A percentile compares a stretch with the other conserved stretches of the same genome.
These are phyloP conservation scores for Cladosporium sp. DNA, from an alignment of 2,329 filamentous ascomycete species.

Conservation along the genomic window DNA sequence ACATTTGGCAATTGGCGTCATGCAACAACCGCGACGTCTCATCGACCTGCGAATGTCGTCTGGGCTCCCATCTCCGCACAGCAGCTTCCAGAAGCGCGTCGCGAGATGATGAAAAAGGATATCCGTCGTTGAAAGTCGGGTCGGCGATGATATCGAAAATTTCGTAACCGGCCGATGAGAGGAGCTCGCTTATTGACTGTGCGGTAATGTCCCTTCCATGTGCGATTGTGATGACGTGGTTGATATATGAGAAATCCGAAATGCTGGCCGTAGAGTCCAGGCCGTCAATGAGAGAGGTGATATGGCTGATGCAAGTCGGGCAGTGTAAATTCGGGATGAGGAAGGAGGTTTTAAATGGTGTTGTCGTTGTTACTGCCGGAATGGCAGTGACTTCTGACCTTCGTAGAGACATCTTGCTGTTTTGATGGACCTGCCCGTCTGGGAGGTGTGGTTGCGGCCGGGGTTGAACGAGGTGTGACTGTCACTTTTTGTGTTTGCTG, in stretches of 20 bases:
- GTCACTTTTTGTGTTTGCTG: too few species aligned
- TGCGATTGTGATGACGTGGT: conserved; percentile 60
- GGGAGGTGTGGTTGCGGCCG: background rate
- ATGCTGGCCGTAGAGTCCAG: conserved; percentile 48
- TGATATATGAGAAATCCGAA: conserved; percentile 66
- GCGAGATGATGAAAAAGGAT: background rate
- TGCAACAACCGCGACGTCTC: conserved; percentile 6
- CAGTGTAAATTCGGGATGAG: conserved; percentile 73
- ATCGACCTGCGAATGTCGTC: conserved; percentile 6
- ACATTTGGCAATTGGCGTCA: conserved; percentile 69
- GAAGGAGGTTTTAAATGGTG: conserved; percentile 47
- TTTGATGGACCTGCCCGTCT: too few species aligned
- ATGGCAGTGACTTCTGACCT: background rate
- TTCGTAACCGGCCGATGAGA: conserved; percentile 39
- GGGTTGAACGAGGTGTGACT: too few species aligned
- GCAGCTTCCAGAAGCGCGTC: conserved; percentile 15
- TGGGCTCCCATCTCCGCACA: conserved; percentile 18
- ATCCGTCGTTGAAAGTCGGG: conserved; percentile 1
- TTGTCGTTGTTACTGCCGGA: too few species aligned
- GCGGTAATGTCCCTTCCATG: conserved; percentile 3
- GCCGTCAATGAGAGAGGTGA: conserved; percentile 46
- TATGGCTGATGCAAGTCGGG: conserved; percentile 65
- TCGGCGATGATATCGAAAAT: conserved; percentile 14
- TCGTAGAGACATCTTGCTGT: background rate
- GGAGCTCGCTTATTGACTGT: conserved; percentile 26